These are phyloP conservation scores for Mycosarcoma maydis DNA, from an alignment of 1,284 basidiomycete genomes.

Conservation along the genomic window DNA sequence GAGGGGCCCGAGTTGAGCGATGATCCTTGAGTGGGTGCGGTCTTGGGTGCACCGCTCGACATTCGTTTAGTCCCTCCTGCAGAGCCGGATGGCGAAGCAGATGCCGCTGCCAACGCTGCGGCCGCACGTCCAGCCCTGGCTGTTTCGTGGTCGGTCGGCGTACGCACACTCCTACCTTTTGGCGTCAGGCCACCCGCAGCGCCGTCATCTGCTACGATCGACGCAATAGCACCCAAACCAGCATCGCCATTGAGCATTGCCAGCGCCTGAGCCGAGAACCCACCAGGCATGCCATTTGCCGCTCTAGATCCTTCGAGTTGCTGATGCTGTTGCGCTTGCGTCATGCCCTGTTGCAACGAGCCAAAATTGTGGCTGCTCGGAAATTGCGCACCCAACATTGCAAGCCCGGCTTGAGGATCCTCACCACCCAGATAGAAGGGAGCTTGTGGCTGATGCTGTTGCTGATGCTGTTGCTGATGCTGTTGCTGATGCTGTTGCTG, in stretches of 20 bases:
- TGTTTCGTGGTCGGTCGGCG: slow-evolving; percentile 11
- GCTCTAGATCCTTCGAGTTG: slow-evolving; percentile 2
- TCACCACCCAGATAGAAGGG: slow-evolving; percentile 30
- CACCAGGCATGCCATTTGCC: slow-evolving; percentile 1
- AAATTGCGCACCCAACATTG: slow-evolving; percentile 44
- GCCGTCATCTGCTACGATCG: slow-evolving; percentile 1
- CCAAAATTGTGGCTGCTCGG: slow-evolving; percentile 56
- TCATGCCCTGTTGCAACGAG: slow-evolving; percentile 5
- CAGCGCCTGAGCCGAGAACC: slow-evolving; percentile 29
- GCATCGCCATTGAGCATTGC: slow-evolving; percentile 39
- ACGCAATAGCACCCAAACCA: slow-evolving; percentile 23
- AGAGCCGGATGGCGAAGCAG: slow-evolving; percentile 15
- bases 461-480: slow-evolving; percentile 19
- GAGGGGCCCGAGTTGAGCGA: slow-evolving; percentile 29
- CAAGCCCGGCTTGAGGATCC: slow-evolving; percentile 15
- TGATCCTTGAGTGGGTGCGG: slow-evolving; percentile 12
- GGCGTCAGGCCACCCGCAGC: slow-evolving; percentile 18
- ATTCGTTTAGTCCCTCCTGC: slow-evolving; percentile 16
- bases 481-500: slow-evolving; percentile 21
- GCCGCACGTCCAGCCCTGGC: slow-evolving; percentile 1
- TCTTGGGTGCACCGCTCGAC: slow-evolving; percentile 27
- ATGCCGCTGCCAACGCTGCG: slow-evolving; percentile 1
- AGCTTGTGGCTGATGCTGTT: slow-evolving; percentile 9
- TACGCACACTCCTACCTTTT: slow-evolving; percentile 12
- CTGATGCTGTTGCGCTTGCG: slow-evolving; percentile 7